A percentile compares a stretch with the other conserved stretches of the same genome.
Evolutionary conservation across 352 stramenopile species (phyloP).

Genomic region (Pythium pyrilobum): DNA sequence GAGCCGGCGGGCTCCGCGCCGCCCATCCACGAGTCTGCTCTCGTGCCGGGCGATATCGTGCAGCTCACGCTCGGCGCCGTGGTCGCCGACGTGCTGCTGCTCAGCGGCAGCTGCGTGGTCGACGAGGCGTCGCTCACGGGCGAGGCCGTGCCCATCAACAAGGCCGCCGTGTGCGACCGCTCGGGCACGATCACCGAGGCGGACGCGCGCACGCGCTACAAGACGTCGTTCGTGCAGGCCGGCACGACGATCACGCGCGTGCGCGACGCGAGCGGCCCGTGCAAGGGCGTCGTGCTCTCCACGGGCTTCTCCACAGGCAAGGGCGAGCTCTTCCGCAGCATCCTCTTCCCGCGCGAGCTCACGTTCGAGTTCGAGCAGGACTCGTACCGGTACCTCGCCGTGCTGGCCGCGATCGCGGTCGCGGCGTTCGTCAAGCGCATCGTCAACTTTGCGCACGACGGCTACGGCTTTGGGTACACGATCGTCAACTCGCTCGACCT

Average conservation of each 20-base stretch:
- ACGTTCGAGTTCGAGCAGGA: conserved; percentile 27
- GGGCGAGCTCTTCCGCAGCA: conserved; percentile 32
- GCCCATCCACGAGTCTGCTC: conserved; percentile 32
- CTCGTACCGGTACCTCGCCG: conserved; percentile 30
- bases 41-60: conserved; percentile 71
- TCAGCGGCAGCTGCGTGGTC: conserved; percentile 59
- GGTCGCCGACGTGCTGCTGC: conserved; percentile 52
- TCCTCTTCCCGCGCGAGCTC: conserved; percentile 24
- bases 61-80: conserved; percentile 59
- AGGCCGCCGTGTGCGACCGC: conserved; percentile 27
- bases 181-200: conserved; percentile 23
- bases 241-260: conserved; percentile 34
- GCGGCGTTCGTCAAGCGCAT: conserved; percentile 32
- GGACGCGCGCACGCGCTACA: conserved; percentile 34
- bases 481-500: conserved; percentile 40
- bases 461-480: conserved; percentile 15
- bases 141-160: conserved; percentile 76
- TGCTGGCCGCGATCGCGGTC: conserved; percentile 22
- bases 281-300: conserved; percentile 21
- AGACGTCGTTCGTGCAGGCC: conserved; percentile 52
- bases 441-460: conserved; percentile 16
- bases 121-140: conserved; percentile 79
- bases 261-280: conserved; percentile 17
- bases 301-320: conserved; percentile 32
- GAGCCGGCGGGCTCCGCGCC: no score